Percentiles rank a stretch among this genome's conserved stretches.
phyloP scores from a whole-genome alignment of 1,284 basidiomycete genomes.

The Papiliotrema laurentii region DNA sequence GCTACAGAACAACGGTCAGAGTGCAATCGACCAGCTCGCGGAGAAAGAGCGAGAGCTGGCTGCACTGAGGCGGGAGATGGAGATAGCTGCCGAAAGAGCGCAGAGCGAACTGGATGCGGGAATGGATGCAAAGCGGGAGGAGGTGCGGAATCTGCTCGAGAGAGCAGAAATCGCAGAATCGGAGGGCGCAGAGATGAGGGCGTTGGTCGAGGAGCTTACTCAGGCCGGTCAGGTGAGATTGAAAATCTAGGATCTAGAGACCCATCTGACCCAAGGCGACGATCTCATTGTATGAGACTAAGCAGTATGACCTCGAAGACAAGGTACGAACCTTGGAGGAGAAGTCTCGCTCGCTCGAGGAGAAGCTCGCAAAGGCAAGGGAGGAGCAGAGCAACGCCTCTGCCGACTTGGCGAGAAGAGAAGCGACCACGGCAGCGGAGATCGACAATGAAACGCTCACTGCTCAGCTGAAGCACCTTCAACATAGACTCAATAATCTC shows the following conservation, averaged over 20 bases:
- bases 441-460: conserved; percentile 90
- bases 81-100: conserved; percentile 36
- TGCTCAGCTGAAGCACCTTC: conserved; percentile 80
- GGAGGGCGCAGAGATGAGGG: conserved; percentile 33
- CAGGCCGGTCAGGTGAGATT: conserved; percentile 41
- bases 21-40: conserved; percentile 24
- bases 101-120: conserved; percentile 45
- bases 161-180: conserved; percentile 36
- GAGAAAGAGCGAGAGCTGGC: conserved; percentile 30
- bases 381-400: conserved; percentile 19
- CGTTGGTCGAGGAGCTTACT: conserved; percentile 42
- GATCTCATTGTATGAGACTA: conserved; percentile 79
- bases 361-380: conserved; percentile 27
- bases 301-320: conserved; percentile 73
- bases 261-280: conserved; percentile 60
- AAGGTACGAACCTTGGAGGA: conserved; percentile 60
- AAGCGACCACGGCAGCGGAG: conserved; percentile 61
- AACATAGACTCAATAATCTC: conserved; percentile 65
- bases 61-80: conserved; percentile 39
- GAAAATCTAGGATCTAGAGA: background rate
- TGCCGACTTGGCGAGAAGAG: conserved; percentile 31
- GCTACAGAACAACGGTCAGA: conserved; percentile 29
- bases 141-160: conserved; percentile 39
- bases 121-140: conserved; percentile 44
- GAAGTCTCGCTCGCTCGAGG: conserved; percentile 29